These are phyloP conservation scores for Pyrenula massariospora DNA, from an alignment of 495 filamentous ascomycete species.

Conservation along the genomic window DNA sequence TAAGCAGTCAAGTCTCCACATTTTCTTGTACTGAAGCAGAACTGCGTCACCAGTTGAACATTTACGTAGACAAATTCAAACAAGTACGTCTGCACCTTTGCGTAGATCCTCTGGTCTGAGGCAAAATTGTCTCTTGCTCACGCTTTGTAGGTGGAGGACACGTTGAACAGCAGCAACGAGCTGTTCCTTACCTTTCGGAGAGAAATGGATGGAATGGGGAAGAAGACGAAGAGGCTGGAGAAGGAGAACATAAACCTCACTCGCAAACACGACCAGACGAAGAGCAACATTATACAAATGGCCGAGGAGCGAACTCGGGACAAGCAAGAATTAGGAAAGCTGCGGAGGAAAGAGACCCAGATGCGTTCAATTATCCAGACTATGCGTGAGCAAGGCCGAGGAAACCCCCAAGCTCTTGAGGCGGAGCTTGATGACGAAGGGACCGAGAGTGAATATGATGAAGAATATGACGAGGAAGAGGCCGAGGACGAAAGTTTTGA, in stretches of 20 bases:
- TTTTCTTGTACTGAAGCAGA: constrained; percentile 95
- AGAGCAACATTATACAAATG: constrained; percentile 94
- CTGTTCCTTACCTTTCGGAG: constrained; percentile 96
- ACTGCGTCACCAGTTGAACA: constrained; percentile 86
- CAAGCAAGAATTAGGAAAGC: constrained; percentile 66
- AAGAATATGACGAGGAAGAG: constrained; percentile 59
- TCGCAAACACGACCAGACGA: constrained; percentile 86
- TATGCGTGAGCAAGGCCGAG: constrained; percentile 86
- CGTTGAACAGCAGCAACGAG: constrained; percentile 96
- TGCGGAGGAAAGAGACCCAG: constrained; percentile 82
- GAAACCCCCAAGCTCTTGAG: constrained; percentile 41
- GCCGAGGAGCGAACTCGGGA: constrained; percentile 83
- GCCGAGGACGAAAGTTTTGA: constrained; percentile 66
- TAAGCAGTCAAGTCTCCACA: constrained; percentile 85
- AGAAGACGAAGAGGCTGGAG: constrained; percentile 95
- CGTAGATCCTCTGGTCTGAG: no score
- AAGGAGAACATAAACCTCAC: constrained; percentile 90
- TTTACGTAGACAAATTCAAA: constrained; percentile 99
- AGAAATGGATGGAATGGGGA: constrained; percentile 99
- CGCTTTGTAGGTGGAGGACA: constrained; percentile 79
- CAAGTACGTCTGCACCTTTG: constrained; percentile 77
- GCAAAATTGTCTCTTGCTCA: constrained; percentile 1
- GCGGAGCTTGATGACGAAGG: constrained; percentile 57
- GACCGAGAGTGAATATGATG: constrained; percentile 54
- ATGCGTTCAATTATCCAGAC: constrained; percentile 85